These are phyloP conservation scores for Salix exigua DNA, from an alignment of 345 rosid genomes.

Conservation along the genomic window DNA sequence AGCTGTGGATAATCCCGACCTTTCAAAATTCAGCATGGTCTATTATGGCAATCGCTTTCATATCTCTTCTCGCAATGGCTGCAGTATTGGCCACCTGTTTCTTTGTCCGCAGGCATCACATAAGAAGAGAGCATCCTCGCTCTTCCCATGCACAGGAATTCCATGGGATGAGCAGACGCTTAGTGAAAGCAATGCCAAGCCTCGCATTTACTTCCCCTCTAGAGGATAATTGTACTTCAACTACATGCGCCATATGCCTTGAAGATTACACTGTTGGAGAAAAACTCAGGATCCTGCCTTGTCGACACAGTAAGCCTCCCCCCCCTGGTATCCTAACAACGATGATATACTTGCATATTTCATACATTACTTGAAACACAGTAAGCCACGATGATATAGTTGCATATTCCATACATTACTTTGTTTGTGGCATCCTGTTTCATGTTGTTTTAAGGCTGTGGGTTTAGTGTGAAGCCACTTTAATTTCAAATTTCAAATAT, in stretches of 20 bases:
- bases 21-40: constrained; percentile 94
- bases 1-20: constrained; percentile 72
- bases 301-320: constrained; percentile 75
- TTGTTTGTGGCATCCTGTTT: constrained; percentile 1
- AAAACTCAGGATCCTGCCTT: constrained; percentile 88
- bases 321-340: not conserved
- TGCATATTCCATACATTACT: too few species aligned
- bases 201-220: constrained; percentile 63
- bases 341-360: not conserved
- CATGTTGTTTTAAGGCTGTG: not conserved
- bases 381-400: constrained; percentile 42
- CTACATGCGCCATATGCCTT: constrained; percentile 88
- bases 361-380: constrained; percentile 39
- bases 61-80: constrained; percentile 88
- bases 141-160: constrained; percentile 64
- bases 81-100: constrained; percentile 96
- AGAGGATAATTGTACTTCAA: constrained; percentile 86
- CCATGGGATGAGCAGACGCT: constrained; percentile 89
- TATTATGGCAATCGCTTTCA: constrained; percentile 88
- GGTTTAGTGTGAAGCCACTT: not conserved
- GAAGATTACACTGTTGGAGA: constrained; percentile 92
- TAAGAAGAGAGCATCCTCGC: constrained; percentile 60
- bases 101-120: constrained; percentile 84
- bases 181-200: constrained; percentile 98
- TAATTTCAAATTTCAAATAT: not conserved